Evolutionary conservation across 805 yeast species (phyloP), one percentile per base, ranked within the genome.

Genomic region (Pichia occidentalis): DNA sequence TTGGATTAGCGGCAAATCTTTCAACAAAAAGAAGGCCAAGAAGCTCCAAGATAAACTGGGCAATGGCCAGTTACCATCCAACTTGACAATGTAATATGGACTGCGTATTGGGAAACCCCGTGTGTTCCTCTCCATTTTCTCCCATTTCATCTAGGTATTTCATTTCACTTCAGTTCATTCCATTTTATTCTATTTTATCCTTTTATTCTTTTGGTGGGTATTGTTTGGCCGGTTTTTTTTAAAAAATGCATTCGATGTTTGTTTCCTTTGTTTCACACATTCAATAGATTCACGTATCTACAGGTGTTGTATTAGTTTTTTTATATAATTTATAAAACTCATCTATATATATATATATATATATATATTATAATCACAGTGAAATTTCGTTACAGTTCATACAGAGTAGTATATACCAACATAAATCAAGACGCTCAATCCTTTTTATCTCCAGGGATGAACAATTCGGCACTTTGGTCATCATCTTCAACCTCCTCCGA

Each of bases 1-100:
- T 34, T 59, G 63, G 63, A 45, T 54, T 7, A 52, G 51, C 39
- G 58, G 58, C 7, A 58, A 55, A 43, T 53, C 53, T 19, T 55
- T 48, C 39, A 57, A 51, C 42, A 54, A 56, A 31, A 43, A 42
- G 42, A 52, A 51, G 23, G 49, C 52, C 7, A 40, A 47, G 39
- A 53, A 51, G 29, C 44, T 46, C 16, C 43, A 46, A 26, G 49
- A 45, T 7, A 34, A 37, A 17, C 29, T 24, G 21, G 49, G 43
- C 7, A 22, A 33, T n/a, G 45, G 37, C 19, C 39, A 34, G 16
- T 28, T 40, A 36, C 40, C 40, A 21, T 35, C 35, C n/a, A 40
- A 36, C 22, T 33, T 40, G 24, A 36, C 32, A n/a, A 39, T 39
- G 43, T 34, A 19, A 25, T 24, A n/a, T 12, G 8, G 24, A 36